A percentile compares a stretch with the other conserved stretches of the same genome.
Conservation (phyloP, 345 rosid genomes). For the Lepidium sativum region DNA sequence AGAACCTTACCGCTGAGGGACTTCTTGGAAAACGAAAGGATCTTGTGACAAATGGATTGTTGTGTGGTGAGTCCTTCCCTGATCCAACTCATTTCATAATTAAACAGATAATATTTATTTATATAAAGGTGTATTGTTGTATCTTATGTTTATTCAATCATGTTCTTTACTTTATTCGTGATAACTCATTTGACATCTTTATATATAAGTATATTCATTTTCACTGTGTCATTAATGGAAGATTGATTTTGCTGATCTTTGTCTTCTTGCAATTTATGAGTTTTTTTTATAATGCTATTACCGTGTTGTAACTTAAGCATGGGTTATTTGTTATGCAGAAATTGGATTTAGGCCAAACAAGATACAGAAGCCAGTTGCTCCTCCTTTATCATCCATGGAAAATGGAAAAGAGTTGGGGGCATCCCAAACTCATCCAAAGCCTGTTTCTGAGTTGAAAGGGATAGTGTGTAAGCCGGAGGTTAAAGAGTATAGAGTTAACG, state of each 20-base stretch:
- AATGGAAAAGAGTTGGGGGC: slow-evolving; percentile 39
- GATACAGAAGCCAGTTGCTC: slow-evolving; percentile 24
- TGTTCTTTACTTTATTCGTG: neutral
- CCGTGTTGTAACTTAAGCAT: slow-evolving; percentile 3
- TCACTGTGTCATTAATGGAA: neutral
- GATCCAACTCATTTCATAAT: neutral
- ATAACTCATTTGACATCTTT: neutral
- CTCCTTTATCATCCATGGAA: slow-evolving; percentile 26
- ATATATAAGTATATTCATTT: neutral
- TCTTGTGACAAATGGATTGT: slow-evolving; percentile 44
- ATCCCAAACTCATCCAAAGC: slow-evolving; percentile 18
- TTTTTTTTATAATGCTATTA: neutral
- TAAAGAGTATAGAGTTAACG: slow-evolving; percentile 38
- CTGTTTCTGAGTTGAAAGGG: slow-evolving; percentile 23
- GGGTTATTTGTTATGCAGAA: slow-evolving; percentile 28
- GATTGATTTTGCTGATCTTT: neutral
- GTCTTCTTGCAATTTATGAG: neutral
- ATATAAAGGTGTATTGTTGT: neutral
- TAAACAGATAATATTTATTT: neutral
- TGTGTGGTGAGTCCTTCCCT: slow-evolving; percentile 49
- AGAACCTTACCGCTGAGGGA: slow-evolving; percentile 19
- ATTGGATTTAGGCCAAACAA: slow-evolving; percentile 37
- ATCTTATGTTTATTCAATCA: neutral
- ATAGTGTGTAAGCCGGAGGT: slow-evolving; percentile 21
- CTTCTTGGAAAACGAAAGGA: slow-evolving; percentile 55